These are phyloP conservation scores for Schizothecium vesticola DNA, from an alignment of 495 filamentous ascomycete species.

Conservation along the genomic window DNA sequence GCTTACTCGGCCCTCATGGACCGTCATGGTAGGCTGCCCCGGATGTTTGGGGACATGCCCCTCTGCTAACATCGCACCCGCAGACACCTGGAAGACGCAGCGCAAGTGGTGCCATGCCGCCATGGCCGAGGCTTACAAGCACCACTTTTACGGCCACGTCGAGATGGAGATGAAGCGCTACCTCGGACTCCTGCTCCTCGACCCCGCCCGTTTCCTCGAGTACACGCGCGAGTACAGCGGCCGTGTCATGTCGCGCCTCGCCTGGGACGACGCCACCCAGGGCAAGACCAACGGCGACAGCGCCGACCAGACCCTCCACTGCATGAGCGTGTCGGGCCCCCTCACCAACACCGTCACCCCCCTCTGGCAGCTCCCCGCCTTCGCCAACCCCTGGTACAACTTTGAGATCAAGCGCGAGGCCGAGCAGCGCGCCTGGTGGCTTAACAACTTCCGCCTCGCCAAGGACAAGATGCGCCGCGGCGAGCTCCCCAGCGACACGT, in stretches of 20 bases:
- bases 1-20: slow-evolving; percentile 46
- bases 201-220: slow-evolving; percentile 40
- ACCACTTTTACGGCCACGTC: slow-evolving; percentile 45
- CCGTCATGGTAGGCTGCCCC: slow-evolving; percentile 35
- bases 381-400: slow-evolving; percentile 42
- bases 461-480: slow-evolving; percentile 36
- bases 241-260: slow-evolving; percentile 43
- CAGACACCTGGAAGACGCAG: slow-evolving; percentile 43
- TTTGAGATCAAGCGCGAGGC: slow-evolving; percentile 39
- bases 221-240: slow-evolving; percentile 43
- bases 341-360: slow-evolving; percentile 45
- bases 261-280: slow-evolving; percentile 44
- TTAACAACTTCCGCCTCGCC: slow-evolving; percentile 35
- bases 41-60: background rate
- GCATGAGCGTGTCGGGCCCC: slow-evolving; percentile 45
- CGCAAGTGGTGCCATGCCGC: slow-evolving; percentile 46
- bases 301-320: slow-evolving; percentile 42
- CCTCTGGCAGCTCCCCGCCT: slow-evolving; percentile 37
- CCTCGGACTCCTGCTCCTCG: slow-evolving; percentile 38
- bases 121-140: slow-evolving; percentile 42
- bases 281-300: slow-evolving; percentile 39
- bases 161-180: slow-evolving; percentile 41
- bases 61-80: background rate
- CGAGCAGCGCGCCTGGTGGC: slow-evolving; percentile 41
- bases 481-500: slow-evolving; percentile 37